Conservation (phyloP, 2,329 filamentous ascomycete genomes). For the Cytospora piceicola region DNA sequence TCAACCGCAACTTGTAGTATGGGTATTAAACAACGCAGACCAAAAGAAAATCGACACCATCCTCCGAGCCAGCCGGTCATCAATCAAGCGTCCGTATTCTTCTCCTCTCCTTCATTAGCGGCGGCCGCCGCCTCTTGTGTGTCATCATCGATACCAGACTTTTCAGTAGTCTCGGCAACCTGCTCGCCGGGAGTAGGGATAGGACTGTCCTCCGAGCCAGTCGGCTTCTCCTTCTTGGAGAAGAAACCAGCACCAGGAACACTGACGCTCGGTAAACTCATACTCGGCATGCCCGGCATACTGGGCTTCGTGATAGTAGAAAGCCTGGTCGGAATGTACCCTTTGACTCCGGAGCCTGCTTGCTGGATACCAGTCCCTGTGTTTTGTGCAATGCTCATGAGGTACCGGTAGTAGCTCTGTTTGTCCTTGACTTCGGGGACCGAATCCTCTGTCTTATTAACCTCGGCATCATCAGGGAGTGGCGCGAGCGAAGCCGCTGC, state of each 20-base stretch:
- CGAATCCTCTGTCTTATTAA: conserved; percentile 36
- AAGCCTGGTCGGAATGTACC: conserved; percentile 51
- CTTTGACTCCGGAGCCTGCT: conserved; percentile 50
- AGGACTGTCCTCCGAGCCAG: conserved; percentile 10
- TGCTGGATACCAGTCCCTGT: conserved; percentile 47
- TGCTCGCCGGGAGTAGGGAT: not conserved
- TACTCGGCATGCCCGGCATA: conserved; percentile 37
- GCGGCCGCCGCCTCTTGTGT: not conserved
- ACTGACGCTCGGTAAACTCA: conserved; percentile 32
- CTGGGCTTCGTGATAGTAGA: conserved; percentile 41
- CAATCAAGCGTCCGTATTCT: not conserved
- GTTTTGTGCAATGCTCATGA: conserved; percentile 54
- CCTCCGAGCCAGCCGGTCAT: not conserved
- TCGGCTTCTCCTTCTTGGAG: conserved; percentile 29
- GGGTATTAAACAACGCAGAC: not conserved
- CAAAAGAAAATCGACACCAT: not conserved
- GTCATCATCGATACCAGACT: not conserved
- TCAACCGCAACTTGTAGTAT: not conserved
- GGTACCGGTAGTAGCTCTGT: conserved; percentile 52
- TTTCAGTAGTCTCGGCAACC: not conserved
- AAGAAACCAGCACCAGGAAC: conserved; percentile 27
- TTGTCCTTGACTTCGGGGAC: conserved; percentile 40
- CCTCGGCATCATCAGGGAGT: conserved; percentile 47
- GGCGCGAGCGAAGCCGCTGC: conserved; percentile 56
- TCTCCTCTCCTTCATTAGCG: not conserved